Conservation (phyloP, 2,329 filamentous ascomycete species). For the Chaetothyriales sp. region DNA sequence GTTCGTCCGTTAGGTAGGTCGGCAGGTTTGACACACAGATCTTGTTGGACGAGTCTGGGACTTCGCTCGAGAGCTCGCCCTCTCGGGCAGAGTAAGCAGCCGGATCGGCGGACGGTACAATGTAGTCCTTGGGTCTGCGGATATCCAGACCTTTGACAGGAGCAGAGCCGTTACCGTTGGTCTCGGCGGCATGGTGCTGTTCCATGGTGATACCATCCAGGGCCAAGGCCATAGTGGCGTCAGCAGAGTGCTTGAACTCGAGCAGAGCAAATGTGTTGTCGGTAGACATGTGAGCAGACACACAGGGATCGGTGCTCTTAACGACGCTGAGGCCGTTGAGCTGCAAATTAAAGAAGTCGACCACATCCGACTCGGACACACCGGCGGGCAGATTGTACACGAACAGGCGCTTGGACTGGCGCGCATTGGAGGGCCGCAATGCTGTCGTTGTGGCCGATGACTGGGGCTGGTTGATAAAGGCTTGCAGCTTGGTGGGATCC, state of each 20-base stretch:
- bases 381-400: slow-evolving; percentile 64
- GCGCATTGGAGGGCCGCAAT: slow-evolving; percentile 80
- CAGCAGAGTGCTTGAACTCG: slow-evolving; percentile 75
- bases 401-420: slow-evolving; percentile 84
- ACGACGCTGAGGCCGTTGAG: slow-evolving; percentile 93
- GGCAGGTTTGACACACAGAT: slow-evolving; percentile 86
- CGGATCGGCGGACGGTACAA: slow-evolving; percentile 69
- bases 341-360: slow-evolving; percentile 87
- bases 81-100: slow-evolving; percentile 43
- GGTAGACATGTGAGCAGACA: slow-evolving; percentile 64
- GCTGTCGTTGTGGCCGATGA: slow-evolving; percentile 39
- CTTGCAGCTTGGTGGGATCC: slow-evolving; percentile 84
- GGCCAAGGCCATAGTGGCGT: slow-evolving; percentile 81
- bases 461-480: slow-evolving; percentile 83
- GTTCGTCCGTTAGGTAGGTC: slow-evolving; percentile 72
- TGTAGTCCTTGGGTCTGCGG: slow-evolving; percentile 87
- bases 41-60: slow-evolving; percentile 89
- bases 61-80: slow-evolving; percentile 55
- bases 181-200: slow-evolving; percentile 43
- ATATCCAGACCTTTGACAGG: slow-evolving; percentile 49
- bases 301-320: slow-evolving; percentile 67
- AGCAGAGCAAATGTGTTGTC: slow-evolving; percentile 70
- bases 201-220: slow-evolving; percentile 84
- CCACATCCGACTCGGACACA: slow-evolving; percentile 59
- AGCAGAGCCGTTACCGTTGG: slow-evolving; percentile 37